Percentiles rank a stretch among this genome's conserved stretches.
phyloP scores from a whole-genome alignment of 257 asterid genomes.

The Fraxinus cuspidata region DNA sequence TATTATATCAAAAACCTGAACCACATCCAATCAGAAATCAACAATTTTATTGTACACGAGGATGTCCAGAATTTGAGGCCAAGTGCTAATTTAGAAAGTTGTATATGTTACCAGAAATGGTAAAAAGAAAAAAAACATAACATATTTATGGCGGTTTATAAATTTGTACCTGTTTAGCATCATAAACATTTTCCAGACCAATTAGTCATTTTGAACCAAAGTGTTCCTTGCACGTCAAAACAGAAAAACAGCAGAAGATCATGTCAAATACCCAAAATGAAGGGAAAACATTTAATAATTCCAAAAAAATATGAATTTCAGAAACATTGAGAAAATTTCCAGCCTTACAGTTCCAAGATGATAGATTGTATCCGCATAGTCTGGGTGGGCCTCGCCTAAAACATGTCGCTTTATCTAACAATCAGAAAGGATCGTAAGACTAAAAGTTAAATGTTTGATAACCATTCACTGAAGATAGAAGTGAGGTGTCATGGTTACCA shows the following conservation, averaged over 20 bases:
- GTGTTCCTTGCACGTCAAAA: background rate
- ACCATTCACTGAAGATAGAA: slow-evolving; percentile 28
- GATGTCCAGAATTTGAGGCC: background rate
- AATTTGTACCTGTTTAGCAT: background rate
- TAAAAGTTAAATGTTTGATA: slow-evolving; percentile 25
- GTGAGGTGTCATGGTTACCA: slow-evolving; percentile 24
- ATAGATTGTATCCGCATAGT: slow-evolving; percentile 92
- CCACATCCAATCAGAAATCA: background rate
- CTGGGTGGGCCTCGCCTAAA: slow-evolving; percentile 76
- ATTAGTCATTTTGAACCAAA: background rate
- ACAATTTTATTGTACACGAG: background rate
- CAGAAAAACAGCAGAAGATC: background rate
- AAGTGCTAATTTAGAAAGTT: background rate
- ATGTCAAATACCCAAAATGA: background rate
- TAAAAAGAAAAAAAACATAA: background rate
- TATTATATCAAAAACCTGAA: background rate
- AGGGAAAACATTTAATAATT: background rate
- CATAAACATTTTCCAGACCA: background rate
- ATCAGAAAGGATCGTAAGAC: slow-evolving; percentile 28
- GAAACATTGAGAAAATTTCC: slow-evolving; percentile 1
- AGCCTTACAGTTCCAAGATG: slow-evolving; percentile 85
- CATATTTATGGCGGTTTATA: background rate
- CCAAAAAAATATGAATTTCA: background rate
- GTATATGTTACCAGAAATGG: background rate
- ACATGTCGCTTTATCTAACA: slow-evolving; percentile 80